Evolutionary conservation across 2,329 filamentous ascomycete species (phyloP), one percentile per base, ranked within the genome.

Genomic region (Blumeriella jaapii): DNA sequence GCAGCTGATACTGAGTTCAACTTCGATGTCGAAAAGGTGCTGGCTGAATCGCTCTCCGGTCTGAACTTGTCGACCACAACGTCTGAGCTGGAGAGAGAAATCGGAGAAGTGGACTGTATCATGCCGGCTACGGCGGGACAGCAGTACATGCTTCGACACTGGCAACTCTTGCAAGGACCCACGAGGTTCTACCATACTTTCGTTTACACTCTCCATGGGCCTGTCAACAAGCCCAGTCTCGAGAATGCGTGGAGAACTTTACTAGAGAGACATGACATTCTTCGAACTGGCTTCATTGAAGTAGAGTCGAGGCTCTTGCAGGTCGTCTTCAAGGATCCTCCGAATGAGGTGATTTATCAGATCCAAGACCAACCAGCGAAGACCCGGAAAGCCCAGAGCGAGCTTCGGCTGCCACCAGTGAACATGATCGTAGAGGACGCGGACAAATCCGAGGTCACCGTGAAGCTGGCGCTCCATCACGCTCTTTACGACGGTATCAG

Each of bases 401-500:
- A 48, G 13, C 34, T 54, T 9, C 38, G 29, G 29, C 19, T 31
- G 6, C 51, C 48, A 12, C 55, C 53, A 1, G 6, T 55, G 3
- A 42, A 38, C 29, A 31, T 57, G 11, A 39, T 46, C 10, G 40
- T 56, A 7, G 38, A 47, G 8, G 33, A 42, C 9, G 10, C 4
- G 1, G 40, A 33, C 3, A 15, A 28, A 6, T 10, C 23, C 5
- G n/a, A 19, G 5, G 15, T 29, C 7, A 30, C n/a, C 1, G 16
- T 57, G 6, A 44, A 68, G 2, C 62, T 85, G 4, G 64, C 64
- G 16, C 78, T 95, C 4, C 86, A 94, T 44, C 87, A 96, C 55
- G 82, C 82, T 0, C 64, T 95, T 0, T 96, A 95, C 52, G 89
- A 95, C 55, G 86, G 78, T 5, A 67, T 93, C 40, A 91, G 82